Conservation (phyloP, 176 grass and related monocot genomes). For the Aegilops umbellulata region DNA sequence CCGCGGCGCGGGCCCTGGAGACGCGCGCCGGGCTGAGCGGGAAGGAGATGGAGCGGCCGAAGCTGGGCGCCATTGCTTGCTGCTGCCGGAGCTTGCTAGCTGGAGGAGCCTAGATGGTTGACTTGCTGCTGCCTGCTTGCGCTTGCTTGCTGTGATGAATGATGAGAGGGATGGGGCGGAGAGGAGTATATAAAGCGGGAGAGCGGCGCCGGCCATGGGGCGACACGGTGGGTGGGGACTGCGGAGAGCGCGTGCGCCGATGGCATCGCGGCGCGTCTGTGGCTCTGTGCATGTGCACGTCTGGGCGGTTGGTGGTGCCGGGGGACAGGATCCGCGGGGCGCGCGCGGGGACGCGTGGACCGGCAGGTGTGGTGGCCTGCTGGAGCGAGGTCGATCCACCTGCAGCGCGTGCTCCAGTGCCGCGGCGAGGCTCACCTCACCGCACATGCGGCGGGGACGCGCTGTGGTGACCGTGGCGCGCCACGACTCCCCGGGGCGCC, state of each 20-base stretch:
- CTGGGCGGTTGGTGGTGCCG: neutral
- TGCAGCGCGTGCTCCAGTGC: neutral
- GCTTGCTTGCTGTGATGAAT: neutral
- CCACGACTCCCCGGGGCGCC: neutral
- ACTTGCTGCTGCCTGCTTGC: neutral
- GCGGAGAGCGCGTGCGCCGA: neutral
- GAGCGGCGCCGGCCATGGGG: neutral
- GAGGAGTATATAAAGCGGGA: conserved; percentile 1
- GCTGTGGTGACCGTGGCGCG: neutral
- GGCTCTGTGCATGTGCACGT: neutral
- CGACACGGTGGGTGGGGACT: neutral
- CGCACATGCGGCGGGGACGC: neutral
- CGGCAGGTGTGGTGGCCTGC: neutral
- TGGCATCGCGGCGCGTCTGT: neutral
- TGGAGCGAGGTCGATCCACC: neutral
- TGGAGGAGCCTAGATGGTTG: neutral
- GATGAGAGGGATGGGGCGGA: neutral
- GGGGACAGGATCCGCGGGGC: conserved; percentile 48
- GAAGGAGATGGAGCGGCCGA: conserved; percentile 65
- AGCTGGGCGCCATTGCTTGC: conserved; percentile 56
- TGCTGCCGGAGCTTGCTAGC: neutral
- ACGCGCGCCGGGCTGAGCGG: conserved; percentile 32
- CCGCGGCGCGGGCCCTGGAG: neutral
- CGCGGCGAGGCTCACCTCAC: neutral
- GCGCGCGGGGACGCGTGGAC: neutral